Base-by-base conservation (phyloP, 331 rosid genomes). In the Rosa hybrid region DNA sequence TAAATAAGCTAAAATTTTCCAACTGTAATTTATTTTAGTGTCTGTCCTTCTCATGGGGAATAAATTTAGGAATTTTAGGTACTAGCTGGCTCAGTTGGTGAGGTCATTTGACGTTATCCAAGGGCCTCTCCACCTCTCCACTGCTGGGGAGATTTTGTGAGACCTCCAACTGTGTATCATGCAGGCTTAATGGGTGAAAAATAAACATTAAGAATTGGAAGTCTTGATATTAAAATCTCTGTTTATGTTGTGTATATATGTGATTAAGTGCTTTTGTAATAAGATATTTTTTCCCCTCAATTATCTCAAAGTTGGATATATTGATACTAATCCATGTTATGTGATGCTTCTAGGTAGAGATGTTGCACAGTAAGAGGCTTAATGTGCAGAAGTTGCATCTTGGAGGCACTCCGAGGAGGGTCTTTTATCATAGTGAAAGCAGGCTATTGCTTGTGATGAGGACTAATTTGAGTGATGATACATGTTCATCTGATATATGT, bases 391-490 rank as follows among this genome's bases (percentile, higher is more conserved):
- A 94, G 87, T 90, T 94, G 89, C 89, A 86, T 83, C 86, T 94
- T 80, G 92, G 90, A 82, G 98, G 98, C 83, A 94, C 98, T 81
- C 98, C 98, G 25, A 87, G 96, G 85, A 92, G 93, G 89, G 96
- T 94, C 77, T 70, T 94, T 39, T 94, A 91, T 94, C 98, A 94
- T 78, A 77, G 82, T 78, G 98, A 94, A 84, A 91, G 97, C 89
- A 88, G 81, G 85, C 84, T 89, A 71, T 82, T 94, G 86, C 93
- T 94, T 86, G 98, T 94, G 85, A 86, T 94, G 96, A 91, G 98
- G 90, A 94, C 97, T 74, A 92, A 89, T 21, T 85, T 92, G 90
- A 87, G 79, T 82, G 68, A 78, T 83, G 91, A 90, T 75, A 34
- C 90, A 76, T 88, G 83, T 77, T 84, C 87, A 69, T 94, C 98